Base-by-base conservation (phyloP, 176 grass and related monocot species). In the Oryza meyeriana region DNA sequence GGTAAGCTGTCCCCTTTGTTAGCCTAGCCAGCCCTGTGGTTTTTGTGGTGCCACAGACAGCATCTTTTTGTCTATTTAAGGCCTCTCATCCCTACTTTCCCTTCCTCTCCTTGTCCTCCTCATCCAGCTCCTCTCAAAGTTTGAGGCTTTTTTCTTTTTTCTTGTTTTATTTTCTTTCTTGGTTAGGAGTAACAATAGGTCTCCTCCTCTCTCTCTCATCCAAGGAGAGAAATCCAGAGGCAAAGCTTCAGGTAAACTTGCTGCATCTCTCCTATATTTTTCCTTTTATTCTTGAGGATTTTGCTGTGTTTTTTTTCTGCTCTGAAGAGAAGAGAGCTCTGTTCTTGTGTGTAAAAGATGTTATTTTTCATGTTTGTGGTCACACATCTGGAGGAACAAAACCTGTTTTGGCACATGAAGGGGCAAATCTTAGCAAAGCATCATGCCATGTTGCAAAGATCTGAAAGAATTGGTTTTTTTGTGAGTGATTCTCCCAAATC, bases 131-230 rank as follows among this genome's bases (percentile, higher is more conserved):
- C 66, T 66, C 78, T 82, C 66, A 68, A 78, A 88, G 26, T 78
- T 83, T 16, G 58, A 79, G 64, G 13, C 26, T 85, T 86, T 63
- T 30, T 32, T 52, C 59, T 36, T 33, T 40, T 50, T 85, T 88
- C 68, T 81, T 69, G 61, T 82, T 91, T 91, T 71, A 0, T 75
- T 89, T 85, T 74, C 42, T 72, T 85, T 88, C 85, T 90, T 85
- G 82, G 59, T 77, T 77, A 81, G 72, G 80, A 78, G 90, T 88
- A 87, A 90, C 69, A 76, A 42, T 69, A 55, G 64, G 38, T 64
- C 59, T 83, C 59, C 18, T 34, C 29, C 18, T 71, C 63, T 34
- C 35, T 65, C 71, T 41, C 58, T 29, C 16, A 50, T 36, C 79
- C 44, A 40, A 81, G 82, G 58, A 36, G 69, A 82, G 57, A 70